These are phyloP conservation scores for Solanum sejunctum DNA, from an alignment of 257 asterid species.

Conservation along the genomic window DNA sequence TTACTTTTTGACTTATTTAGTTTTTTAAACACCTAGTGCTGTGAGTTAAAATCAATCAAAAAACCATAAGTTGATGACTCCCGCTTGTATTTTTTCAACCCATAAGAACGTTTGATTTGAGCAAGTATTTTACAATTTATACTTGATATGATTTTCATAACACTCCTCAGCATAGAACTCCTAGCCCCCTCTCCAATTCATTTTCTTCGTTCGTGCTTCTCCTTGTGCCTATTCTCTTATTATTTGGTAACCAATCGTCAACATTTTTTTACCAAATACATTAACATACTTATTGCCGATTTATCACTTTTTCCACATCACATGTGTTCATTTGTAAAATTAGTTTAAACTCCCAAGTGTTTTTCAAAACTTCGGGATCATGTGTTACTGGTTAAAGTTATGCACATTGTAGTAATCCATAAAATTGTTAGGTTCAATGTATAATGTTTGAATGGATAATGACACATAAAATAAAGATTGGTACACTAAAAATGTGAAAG, in stretches of 20 bases:
- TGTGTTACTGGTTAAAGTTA: no score
- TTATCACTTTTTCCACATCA: background rate
- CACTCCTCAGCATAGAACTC: background rate
- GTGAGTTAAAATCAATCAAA: background rate
- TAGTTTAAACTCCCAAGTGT: no score
- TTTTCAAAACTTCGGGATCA: no score
- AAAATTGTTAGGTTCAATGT: no score
- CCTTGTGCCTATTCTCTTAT: background rate
- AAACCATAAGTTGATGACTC: background rate
- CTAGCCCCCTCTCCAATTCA: background rate
- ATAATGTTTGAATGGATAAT: no score
- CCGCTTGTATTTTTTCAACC: background rate
- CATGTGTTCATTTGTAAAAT: background rate
- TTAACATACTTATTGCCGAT: background rate
- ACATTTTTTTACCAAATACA: background rate
- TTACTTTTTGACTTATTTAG: background rate
- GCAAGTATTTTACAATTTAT: background rate
- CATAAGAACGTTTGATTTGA: background rate
- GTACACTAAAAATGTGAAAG: no score
- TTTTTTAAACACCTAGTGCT: background rate
- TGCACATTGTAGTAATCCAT: no score
- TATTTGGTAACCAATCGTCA: background rate
- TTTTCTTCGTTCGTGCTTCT: background rate
- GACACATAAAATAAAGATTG: no score
- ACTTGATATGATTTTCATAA: background rate